A percentile compares a stretch with the other conserved stretches of the same genome.
These are phyloP conservation scores for Alternaria solani DNA, from an alignment of 2,329 filamentous ascomycete genomes.

Conservation along the genomic window DNA sequence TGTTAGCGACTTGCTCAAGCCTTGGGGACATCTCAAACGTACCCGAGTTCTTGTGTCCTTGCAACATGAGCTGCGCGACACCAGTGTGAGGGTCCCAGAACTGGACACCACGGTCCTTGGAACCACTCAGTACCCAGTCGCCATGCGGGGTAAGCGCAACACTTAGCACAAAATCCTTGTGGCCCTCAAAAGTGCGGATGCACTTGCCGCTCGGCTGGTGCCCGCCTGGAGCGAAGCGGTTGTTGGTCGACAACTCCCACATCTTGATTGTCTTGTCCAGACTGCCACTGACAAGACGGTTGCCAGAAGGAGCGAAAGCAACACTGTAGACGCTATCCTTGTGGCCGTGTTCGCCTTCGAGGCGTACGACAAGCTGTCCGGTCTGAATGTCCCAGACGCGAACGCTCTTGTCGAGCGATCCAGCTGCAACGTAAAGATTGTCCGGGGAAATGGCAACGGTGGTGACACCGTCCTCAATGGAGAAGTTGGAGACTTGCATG, in stretches of 20 bases:
- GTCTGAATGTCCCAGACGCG: conserved; percentile 93
- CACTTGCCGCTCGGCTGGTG: conserved; percentile 88
- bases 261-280: conserved; percentile 99
- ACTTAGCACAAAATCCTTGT: conserved; percentile 97
- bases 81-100: conserved; percentile 98
- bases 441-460: conserved; percentile 97
- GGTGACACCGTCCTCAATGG: conserved; percentile 95
- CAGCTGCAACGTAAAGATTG: conserved; percentile 91
- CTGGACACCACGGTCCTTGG: conserved; percentile 95
- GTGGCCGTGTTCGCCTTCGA: conserved; percentile 92
- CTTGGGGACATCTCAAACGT: conserved; percentile 38
- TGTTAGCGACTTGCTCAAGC: conserved; percentile 21
- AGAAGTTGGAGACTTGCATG: conserved; percentile 81
- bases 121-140: conserved; percentile 95
- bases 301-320: conserved; percentile 91
- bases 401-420: conserved; percentile 96
- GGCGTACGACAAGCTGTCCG: conserved; percentile 85
- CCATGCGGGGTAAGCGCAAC: conserved; percentile 95
- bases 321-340: conserved; percentile 98
- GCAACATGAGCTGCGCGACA: conserved; percentile 95
- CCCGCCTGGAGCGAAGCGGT: conserved; percentile 70
- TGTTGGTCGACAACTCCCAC: conserved; percentile 87
- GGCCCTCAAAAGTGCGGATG: conserved; percentile 95
- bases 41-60: conserved; percentile 96
- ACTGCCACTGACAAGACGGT: conserved; percentile 92